phyloP scores from a whole-genome alignment of 2,329 filamentous ascomycete species.

The Amylocarpus encephaloides region DNA sequence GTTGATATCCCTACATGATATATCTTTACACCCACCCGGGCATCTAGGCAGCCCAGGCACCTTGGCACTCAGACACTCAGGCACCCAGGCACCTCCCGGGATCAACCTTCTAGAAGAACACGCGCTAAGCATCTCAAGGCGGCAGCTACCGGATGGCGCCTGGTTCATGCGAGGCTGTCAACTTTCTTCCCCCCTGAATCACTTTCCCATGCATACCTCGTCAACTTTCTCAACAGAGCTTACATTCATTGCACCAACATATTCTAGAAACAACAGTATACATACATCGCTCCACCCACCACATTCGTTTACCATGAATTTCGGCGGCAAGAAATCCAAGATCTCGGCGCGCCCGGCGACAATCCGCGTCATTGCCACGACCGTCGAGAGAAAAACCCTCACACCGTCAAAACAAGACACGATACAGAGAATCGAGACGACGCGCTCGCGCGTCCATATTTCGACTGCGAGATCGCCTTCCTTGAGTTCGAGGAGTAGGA shows the following conservation, averaged over 20 bases:
- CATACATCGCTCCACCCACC: background rate
- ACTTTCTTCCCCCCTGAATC: background rate
- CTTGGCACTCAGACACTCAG: too few species aligned
- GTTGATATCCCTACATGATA: background rate
- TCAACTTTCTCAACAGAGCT: background rate
- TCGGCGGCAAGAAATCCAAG: slow-evolving; percentile 6
- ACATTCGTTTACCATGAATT: background rate
- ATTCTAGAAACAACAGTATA: background rate
- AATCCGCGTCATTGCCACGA: slow-evolving; percentile 9
- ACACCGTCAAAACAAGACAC: slow-evolving; percentile 1
- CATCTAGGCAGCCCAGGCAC: background rate
- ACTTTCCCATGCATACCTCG: background rate
- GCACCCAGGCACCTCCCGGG: too few species aligned
- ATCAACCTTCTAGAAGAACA: background rate
- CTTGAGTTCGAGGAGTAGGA: background rate
- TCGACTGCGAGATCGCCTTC: background rate
- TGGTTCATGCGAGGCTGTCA: background rate
- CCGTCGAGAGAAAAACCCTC: slow-evolving; percentile 6
- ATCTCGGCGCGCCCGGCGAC: slow-evolving; percentile 13
- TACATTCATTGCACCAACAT: background rate
- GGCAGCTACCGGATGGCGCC: background rate
- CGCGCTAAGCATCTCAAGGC: background rate
- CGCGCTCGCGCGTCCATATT: background rate
- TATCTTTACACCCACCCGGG: too few species aligned
- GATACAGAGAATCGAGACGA: too few species aligned